Conservation (phyloP, 2,329 filamentous ascomycete genomes). For the Stemphylium vesicarium region DNA sequence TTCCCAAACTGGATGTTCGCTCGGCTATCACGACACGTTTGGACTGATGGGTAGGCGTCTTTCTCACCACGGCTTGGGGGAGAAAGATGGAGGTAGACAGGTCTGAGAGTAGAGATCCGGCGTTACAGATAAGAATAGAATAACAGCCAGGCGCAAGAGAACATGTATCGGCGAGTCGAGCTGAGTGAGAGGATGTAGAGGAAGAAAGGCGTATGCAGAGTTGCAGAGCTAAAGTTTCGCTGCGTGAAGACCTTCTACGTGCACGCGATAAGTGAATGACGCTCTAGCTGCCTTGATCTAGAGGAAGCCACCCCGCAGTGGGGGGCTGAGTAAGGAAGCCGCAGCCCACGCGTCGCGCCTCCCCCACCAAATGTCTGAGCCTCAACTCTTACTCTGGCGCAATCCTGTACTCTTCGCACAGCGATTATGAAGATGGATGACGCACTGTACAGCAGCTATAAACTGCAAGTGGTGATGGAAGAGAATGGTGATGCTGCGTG, state of each 20-base stretch:
- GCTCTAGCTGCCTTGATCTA: constrained; percentile 27
- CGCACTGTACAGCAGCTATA: constrained; percentile 10
- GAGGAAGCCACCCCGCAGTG: constrained; percentile 28
- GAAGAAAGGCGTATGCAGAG: not conserved
- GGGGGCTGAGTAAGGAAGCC: constrained; percentile 29
- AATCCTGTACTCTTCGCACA: not conserved
- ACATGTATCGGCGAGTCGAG: constrained; percentile 1
- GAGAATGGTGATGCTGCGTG: constrained; percentile 28
- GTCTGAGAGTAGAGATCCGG: constrained; percentile 26
- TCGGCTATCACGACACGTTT: constrained; percentile 9
- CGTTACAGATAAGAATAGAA: constrained; percentile 28
- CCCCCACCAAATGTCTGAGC: not conserved
- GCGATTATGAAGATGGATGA: constrained; percentile 5
- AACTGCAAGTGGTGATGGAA: constrained; percentile 4
- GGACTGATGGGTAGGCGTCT: constrained; percentile 8
- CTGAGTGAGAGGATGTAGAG: not conserved
- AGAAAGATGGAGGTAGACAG: constrained; percentile 13
- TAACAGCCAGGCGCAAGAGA: not conserved
- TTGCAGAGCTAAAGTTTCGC: not conserved
- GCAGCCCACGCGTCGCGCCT: constrained; percentile 7
- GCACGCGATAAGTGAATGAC: constrained; percentile 22
- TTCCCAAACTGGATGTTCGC: constrained; percentile 8
- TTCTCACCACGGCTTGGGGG: constrained; percentile 27
- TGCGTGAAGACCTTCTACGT: constrained; percentile 1
- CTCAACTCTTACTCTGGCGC: not conserved